phyloP scores from a whole-genome alignment of 148 eudicot genomes.

The Linanthus parryae region DNA sequence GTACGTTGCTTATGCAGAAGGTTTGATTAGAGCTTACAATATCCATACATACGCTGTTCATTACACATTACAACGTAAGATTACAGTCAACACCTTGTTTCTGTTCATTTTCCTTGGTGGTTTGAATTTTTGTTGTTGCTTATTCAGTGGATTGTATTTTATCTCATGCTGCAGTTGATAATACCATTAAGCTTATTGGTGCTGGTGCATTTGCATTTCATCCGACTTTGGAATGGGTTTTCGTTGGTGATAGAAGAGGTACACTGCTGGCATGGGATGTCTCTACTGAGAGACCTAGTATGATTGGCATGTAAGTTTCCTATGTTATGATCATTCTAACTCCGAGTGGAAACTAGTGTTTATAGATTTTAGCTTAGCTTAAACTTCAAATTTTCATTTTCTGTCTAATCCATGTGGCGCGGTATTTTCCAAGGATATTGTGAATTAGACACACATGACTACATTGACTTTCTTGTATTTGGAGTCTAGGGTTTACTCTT shows the following conservation, averaged over 20 bases:
- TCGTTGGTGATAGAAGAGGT: conserved; percentile 92
- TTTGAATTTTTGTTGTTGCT: conserved; percentile 6
- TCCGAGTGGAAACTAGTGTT: not conserved
- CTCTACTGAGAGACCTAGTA: conserved; percentile 92
- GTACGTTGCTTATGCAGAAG: conserved; percentile 98
- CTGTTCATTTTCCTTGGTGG: conserved; percentile 1
- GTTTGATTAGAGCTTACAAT: conserved; percentile 92
- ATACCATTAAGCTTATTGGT: conserved; percentile 88
- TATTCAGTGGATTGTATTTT: conserved; percentile 9
- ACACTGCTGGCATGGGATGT: conserved; percentile 99
- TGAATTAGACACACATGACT: no score
- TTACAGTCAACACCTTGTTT: conserved; percentile 1
- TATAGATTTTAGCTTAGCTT: not conserved
- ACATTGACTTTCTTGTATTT: no score
- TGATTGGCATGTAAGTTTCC: conserved; percentile 92
- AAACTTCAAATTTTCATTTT: not conserved
- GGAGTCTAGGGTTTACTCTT: no score
- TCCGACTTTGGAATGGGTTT: conserved; percentile 91
- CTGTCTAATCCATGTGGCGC: not conserved
- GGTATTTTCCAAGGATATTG: no score
- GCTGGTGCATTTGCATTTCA: conserved; percentile 98
- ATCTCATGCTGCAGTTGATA: conserved; percentile 65
- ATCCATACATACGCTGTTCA: conserved; percentile 92
- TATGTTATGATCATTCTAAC: not conserved
- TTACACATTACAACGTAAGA: conserved; percentile 93